phyloP scores from a whole-genome alignment of 164 flowering plant genomes.

The Cinnamomum chago region DNA sequence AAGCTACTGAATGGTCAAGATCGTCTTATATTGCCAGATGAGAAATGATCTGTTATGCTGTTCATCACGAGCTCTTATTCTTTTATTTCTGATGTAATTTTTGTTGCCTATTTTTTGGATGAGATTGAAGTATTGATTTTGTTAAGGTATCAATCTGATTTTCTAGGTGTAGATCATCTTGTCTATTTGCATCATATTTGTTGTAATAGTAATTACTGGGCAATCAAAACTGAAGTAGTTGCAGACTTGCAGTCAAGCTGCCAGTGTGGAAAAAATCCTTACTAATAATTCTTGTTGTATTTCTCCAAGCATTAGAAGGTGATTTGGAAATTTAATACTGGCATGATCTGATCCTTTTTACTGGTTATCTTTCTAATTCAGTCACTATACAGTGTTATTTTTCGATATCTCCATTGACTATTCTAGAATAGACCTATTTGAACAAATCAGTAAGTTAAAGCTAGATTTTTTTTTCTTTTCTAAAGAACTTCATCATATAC shows the following conservation, averaged over 20 bases:
- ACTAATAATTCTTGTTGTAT: neutral
- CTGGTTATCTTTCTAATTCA: neutral
- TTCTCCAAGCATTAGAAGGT: neutral
- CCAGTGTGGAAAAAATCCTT: neutral
- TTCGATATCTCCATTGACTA: neutral
- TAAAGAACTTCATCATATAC: too few relatives aligned
- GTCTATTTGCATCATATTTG: neutral
- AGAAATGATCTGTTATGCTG: constrained; percentile 24
- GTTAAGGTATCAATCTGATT: neutral
- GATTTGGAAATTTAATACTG: too few relatives aligned
- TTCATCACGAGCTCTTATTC: neutral
- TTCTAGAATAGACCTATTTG: neutral
- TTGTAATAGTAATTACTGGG: constrained; percentile 2
- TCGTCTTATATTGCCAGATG: constrained; percentile 63
- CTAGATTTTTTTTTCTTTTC: too few relatives aligned
- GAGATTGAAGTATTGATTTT: neutral
- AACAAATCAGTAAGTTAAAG: too few relatives aligned
- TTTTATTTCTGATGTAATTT: neutral
- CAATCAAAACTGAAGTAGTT: neutral
- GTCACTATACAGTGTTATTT: neutral
- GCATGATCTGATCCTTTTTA: neutral
- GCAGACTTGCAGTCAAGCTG: neutral
- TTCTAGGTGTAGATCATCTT: neutral
- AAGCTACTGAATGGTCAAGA: constrained; percentile 76
- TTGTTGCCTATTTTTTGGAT: constrained; percentile 1